phyloP scores from a whole-genome alignment of 352 stramenopile genomes.

The Globisporangium cystogenes region DNA sequence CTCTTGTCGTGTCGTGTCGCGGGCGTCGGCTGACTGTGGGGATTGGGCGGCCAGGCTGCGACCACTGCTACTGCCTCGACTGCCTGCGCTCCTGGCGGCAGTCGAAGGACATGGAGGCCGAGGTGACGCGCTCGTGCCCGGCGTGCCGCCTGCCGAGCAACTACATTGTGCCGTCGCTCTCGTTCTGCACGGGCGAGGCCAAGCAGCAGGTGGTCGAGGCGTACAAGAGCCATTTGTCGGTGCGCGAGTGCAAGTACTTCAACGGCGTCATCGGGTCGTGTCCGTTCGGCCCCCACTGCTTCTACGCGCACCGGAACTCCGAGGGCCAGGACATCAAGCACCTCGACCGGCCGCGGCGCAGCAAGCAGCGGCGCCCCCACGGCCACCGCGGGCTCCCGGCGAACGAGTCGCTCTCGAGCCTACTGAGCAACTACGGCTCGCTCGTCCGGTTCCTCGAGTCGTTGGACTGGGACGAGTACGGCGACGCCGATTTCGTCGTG shows the following conservation, averaged over 20 bases:
- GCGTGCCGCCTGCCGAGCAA: constrained; percentile 61
- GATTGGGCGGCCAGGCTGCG: constrained; percentile 25
- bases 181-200: constrained; percentile 57
- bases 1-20: not conserved
- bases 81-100: constrained; percentile 67
- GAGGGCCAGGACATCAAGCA: constrained; percentile 61
- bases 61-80: constrained; percentile 77
- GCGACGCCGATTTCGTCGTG: constrained; percentile 14
- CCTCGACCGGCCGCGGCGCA: constrained; percentile 34
- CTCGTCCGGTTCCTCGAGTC: constrained; percentile 65
- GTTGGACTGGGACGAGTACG: constrained; percentile 45
- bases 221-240: constrained; percentile 70
- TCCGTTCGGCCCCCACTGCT: constrained; percentile 65
- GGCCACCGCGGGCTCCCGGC: constrained; percentile 1
- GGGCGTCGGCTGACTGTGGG: not conserved
- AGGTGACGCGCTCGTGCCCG: constrained; percentile 61
- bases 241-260: constrained; percentile 82
- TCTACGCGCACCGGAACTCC: constrained; percentile 67
- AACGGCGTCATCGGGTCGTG: constrained; percentile 61
- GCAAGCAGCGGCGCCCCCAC: constrained; percentile 4
- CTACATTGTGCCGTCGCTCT: constrained; percentile 77
- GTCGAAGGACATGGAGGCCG: constrained; percentile 68
- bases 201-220: constrained; percentile 51
- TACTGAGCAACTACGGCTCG: constrained; percentile 56
- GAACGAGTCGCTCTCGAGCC: constrained; percentile 25